A percentile compares a stretch with the other conserved stretches of the same genome.
These are phyloP conservation scores for Ustilago tritici DNA, from an alignment of 1,284 basidiomycete species.

Conservation along the genomic window DNA sequence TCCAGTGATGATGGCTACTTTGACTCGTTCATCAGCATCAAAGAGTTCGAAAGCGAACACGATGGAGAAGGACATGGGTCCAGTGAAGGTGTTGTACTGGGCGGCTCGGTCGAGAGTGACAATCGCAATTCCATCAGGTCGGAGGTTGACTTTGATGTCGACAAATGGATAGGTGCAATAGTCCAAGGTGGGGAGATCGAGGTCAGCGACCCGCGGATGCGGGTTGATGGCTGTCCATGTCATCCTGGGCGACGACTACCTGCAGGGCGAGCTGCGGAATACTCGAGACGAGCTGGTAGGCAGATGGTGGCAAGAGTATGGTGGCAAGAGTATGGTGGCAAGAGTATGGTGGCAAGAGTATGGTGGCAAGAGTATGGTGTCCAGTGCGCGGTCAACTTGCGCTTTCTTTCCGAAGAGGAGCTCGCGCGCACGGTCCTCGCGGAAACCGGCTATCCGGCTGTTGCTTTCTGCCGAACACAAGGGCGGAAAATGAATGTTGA, in stretches of 20 bases:
- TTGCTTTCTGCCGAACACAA: background rate
- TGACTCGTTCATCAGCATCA: slow-evolving; percentile 57
- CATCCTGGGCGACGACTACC: background rate
- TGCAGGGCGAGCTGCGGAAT: too few species aligned
- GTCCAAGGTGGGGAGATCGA: slow-evolving; percentile 36
- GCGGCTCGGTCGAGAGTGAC: slow-evolving; percentile 33
- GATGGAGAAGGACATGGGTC: slow-evolving; percentile 45
- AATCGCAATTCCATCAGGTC: slow-evolving; percentile 38
- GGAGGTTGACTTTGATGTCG: slow-evolving; percentile 33
- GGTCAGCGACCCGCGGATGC: slow-evolving; percentile 44
- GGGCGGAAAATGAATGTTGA: too few species aligned
- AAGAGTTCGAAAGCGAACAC: slow-evolving; percentile 60
- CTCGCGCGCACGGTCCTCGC: background rate
- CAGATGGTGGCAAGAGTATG: background rate
- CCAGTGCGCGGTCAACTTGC: background rate
- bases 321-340: slow-evolving; percentile 2
- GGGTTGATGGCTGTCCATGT: slow-evolving; percentile 42
- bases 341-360: slow-evolving; percentile 3
- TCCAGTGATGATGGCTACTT: slow-evolving; percentile 55
- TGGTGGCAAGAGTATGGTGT: background rate
- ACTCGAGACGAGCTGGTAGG: background rate
- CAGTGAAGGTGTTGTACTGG: slow-evolving; percentile 56
- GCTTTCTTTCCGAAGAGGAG: background rate
- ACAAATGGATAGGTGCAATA: slow-evolving; percentile 40
- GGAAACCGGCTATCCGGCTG: background rate